Evolutionary conservation across 495 filamentous ascomycete genomes (phyloP), one percentile per base, ranked within the genome.

Genomic region (Cercophora sp.): DNA sequence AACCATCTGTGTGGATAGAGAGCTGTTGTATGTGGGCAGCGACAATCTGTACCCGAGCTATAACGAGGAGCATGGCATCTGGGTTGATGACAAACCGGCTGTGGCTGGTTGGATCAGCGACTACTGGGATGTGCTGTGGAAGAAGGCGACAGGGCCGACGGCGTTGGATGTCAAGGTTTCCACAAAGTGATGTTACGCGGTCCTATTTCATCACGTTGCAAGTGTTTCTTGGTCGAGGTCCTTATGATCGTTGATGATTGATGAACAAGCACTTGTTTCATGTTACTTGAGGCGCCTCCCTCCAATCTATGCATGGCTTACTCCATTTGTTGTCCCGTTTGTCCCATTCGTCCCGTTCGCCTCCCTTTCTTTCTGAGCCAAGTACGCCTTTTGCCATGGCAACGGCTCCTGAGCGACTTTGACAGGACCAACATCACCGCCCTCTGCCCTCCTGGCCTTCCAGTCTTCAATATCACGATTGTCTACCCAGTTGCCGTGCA

Each of bases 401-500:
- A 77, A 34, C 22, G 65, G 64, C 44, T 74, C 66, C 26, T 56
- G 59, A 0, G 72, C 72, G 3, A 69, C 62, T 42, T 65, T 57
- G 5, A 73, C 66, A 0, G 73, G 72, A 0, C 73, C 73, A 20
- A 77, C 41, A 49, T 71, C 74, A n/a, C n/a, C n/a, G n/a, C n/a
- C n/a, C 35, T 55, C 59, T 0, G 51, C 59, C 32, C 72, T 56
- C 11, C 70, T 57, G 34, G 55, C 34, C 58, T 64, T 58, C 74
- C 73, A 76, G 8, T 63, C 62, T 22, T 76, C 70, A 5, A 75
- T 71, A 20, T 76, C 74, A 4, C 65, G 44, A 11, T 71, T 63
- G 31, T 76, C 73, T 9, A 78, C 73, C 46, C 69, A 76, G 52
- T 76, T 78, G 1, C 75, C 75, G 48, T 78, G 75, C 24, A 78